Evolutionary conservation across 129 eudicot species (phyloP).

Genomic region (Artemisia tridentata): DNA sequence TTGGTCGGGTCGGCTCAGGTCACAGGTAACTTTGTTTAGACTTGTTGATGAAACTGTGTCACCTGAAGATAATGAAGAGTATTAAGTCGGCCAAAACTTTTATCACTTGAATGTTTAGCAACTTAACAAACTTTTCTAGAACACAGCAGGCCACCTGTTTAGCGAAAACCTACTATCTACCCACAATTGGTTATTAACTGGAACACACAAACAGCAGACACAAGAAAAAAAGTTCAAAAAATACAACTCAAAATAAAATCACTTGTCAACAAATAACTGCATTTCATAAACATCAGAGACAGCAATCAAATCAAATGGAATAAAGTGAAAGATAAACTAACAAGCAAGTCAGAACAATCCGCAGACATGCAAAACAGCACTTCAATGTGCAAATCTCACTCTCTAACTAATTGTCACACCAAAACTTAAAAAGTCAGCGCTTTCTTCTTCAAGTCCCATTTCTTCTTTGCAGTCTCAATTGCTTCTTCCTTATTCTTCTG

Average conservation of each 20-base stretch:
- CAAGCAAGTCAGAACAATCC: neutral
- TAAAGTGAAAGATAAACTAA: constrained; percentile 1
- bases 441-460: constrained; percentile 40
- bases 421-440: constrained; percentile 13
- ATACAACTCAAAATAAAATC: neutral
- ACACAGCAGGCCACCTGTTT: too few species aligned
- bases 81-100: too few species aligned
- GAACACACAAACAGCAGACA: too few species aligned
- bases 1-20: too few species aligned
- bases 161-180: too few species aligned
- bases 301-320: neutral
- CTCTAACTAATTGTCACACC: constrained; percentile 7
- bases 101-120: too few species aligned
- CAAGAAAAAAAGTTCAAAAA: neutral
- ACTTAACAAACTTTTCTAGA: too few species aligned
- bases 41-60: neutral
- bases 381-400: constrained; percentile 5
- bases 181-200: too few species aligned
- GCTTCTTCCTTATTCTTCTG: constrained; percentile 56
- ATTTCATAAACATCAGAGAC: neutral
- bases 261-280: neutral
- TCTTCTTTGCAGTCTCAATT: constrained; percentile 61
- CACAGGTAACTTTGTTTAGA: too few species aligned
- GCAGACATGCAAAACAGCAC: constrained; percentile 11
- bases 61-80: too few species aligned